Evolutionary conservation across 768 basidiomycete species (phyloP), one percentile per base, ranked within the genome.

Genomic region (Kwoniella heveanensis): DNA sequence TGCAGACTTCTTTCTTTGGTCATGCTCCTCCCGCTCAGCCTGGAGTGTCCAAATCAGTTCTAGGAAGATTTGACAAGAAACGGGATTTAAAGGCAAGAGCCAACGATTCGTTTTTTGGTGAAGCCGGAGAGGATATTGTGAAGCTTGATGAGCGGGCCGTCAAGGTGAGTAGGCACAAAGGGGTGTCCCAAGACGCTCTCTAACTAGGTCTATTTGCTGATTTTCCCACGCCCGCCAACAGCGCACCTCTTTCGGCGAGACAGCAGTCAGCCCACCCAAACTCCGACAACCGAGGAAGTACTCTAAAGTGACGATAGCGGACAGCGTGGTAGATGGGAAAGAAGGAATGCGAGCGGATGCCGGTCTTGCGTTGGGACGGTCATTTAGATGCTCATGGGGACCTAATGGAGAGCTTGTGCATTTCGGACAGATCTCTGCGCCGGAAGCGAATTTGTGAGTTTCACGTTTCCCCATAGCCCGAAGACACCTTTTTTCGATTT

Each of bases 341-440:
- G 92, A 95, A 77, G 85, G 84, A 2, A 82, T 84, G 27, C 81
- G 87, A 48, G 82, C 86, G 12, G 95, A 99, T 79, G 90, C 91
- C 17, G 94, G 92, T 0, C 82, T 97, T 36, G 85, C 89, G 0
- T 82, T 93, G 60, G 93, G 93, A 13, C 85, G 92, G 19, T 91
- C 90, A 13, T 96, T 92, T 79, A 85, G 92, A 60, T 91, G 89
- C 1, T 88, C 91, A 3, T 98, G 93, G 92, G 91, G 94, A 21
- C 88, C 90, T 1, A 84, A 85, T 37, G 92, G 92, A 0, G 83
- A 82, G 39, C 75, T 97, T 7, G 87, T 88, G 12, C 88, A 91
- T 78, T 78, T 89, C 12, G 93, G 91, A n/a, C 83, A 83, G 53
- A 80, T 95, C 15, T 72, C 72, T 47, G 68, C 65, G 1, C 69